phyloP scores from a whole-genome alignment of 441 rosid genomes.

The Biscutella laevigata region DNA sequence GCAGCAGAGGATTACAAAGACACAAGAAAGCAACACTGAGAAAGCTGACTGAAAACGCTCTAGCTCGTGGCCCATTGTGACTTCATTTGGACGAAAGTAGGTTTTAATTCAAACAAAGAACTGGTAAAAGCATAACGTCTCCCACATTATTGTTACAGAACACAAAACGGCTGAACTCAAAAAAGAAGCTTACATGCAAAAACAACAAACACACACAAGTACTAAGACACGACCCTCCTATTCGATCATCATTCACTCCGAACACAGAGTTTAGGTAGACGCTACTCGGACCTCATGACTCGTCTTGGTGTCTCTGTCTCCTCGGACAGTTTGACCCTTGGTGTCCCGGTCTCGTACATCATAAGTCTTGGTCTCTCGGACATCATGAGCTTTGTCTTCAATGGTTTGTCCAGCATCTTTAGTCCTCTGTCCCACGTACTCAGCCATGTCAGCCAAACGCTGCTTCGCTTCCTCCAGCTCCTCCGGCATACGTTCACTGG shows the following conservation, averaged over 20 bases:
- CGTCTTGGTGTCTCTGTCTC: conserved; percentile 26
- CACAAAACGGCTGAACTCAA: not conserved
- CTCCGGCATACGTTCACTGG: conserved; percentile 21
- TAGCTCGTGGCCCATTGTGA: not conserved
- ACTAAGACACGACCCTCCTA: not conserved
- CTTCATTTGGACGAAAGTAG: not conserved
- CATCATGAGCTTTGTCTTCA: conserved; percentile 42
- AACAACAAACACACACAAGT: conserved; percentile 1
- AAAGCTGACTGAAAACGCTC: too few relatives aligned
- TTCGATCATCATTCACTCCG: conserved; percentile 2
- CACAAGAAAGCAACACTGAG: too few relatives aligned
- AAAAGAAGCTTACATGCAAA: conserved; percentile 17
- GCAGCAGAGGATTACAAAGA: too few relatives aligned
- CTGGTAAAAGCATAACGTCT: conserved; percentile 5
- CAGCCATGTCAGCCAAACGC: conserved; percentile 30
- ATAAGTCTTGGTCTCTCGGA: conserved; percentile 21
- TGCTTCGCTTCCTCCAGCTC: conserved; percentile 33
- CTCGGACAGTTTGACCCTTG: conserved; percentile 13
- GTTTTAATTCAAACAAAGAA: not conserved
- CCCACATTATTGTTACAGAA: conserved; percentile 14
- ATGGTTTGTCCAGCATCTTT: conserved; percentile 40
- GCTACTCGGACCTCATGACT: conserved; percentile 27
- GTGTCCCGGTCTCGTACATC: conserved; percentile 21
- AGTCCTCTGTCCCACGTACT: conserved; percentile 41
- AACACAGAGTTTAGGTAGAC: conserved; percentile 1